These are phyloP conservation scores for Stemphylium vesicarium DNA, from an alignment of 2,329 filamentous ascomycete species.

Conservation along the genomic window DNA sequence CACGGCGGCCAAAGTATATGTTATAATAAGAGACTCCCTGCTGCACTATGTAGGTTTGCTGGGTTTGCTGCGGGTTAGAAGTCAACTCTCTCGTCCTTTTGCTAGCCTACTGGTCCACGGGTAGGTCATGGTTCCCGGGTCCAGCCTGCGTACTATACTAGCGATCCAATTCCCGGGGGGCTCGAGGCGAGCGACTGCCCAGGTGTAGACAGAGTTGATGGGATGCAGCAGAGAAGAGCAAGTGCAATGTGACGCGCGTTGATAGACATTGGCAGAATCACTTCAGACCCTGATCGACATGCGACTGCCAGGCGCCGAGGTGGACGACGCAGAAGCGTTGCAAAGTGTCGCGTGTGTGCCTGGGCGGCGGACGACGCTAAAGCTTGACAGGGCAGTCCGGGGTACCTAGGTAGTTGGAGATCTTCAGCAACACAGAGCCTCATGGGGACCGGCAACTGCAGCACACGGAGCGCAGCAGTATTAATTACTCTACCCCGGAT, in stretches of 20 bases:
- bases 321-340: background rate
- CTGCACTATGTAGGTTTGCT: background rate
- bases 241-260: background rate
- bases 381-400: slow-evolving; percentile 1
- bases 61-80: background rate
- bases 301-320: background rate
- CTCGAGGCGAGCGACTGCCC: background rate
- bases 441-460: slow-evolving; percentile 21
- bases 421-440: slow-evolving; percentile 18
- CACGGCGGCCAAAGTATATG: too few relatives aligned
- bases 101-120: too few relatives aligned
- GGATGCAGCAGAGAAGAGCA: background rate
- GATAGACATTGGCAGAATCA: background rate
- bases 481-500: slow-evolving; percentile 19
- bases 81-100: background rate
- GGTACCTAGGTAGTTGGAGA: background rate
- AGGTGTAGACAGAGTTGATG: background rate
- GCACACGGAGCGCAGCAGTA: slow-evolving; percentile 8
- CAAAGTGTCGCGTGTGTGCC: slow-evolving; percentile 6
- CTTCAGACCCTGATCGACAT: background rate
- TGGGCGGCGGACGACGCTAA: slow-evolving; percentile 1
- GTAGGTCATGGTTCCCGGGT: slow-evolving; percentile 4
- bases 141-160: background rate
- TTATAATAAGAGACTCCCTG: background rate
- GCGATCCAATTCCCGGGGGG: background rate